Percentiles rank a stretch among this genome's conserved stretches.
These are phyloP conservation scores for Fragilaria radians DNA, from an alignment of 108 stramenopile genomes.

Conservation along the genomic window DNA sequence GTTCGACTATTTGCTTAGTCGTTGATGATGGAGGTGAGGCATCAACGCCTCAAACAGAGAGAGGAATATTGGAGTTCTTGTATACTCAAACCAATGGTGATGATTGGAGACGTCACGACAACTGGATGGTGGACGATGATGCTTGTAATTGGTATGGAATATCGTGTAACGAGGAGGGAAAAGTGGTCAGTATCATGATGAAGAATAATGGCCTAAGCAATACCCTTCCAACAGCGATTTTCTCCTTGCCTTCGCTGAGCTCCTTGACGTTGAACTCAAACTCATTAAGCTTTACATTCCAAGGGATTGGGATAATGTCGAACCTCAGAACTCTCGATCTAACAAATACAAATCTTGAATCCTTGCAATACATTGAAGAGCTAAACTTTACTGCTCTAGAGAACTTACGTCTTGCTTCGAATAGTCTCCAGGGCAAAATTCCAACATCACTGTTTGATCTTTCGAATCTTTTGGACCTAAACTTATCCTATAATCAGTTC, in stretches of 20 bases:
- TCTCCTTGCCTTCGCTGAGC: conserved; percentile 17
- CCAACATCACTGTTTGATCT: conserved; percentile 21
- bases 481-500: conserved; percentile 29
- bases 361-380: conserved; percentile 18
- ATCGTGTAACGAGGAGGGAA: conserved; percentile 36
- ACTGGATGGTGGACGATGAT: conserved; percentile 23
- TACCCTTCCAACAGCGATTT: conserved; percentile 21
- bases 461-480: conserved; percentile 25
- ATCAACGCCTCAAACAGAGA: conserved; percentile 8
- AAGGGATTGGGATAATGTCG: conserved; percentile 14
- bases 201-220: conserved; percentile 54
- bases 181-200: conserved; percentile 46
- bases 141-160: conserved; percentile 71
- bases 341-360: conserved; percentile 19
- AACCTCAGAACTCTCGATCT: conserved; percentile 29
- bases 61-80: conserved; percentile 29
- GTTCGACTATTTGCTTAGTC: background rate
- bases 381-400: conserved; percentile 4
- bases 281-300: conserved; percentile 20
- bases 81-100: conserved; percentile 26
- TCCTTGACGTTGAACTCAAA: conserved; percentile 24
- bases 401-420: conserved; percentile 13
- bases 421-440: conserved; percentile 15
- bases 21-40: conserved; percentile 10
- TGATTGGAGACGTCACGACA: conserved; percentile 19